phyloP scores from a whole-genome alignment of 306 rosid genomes.

The Myrica gale region DNA sequence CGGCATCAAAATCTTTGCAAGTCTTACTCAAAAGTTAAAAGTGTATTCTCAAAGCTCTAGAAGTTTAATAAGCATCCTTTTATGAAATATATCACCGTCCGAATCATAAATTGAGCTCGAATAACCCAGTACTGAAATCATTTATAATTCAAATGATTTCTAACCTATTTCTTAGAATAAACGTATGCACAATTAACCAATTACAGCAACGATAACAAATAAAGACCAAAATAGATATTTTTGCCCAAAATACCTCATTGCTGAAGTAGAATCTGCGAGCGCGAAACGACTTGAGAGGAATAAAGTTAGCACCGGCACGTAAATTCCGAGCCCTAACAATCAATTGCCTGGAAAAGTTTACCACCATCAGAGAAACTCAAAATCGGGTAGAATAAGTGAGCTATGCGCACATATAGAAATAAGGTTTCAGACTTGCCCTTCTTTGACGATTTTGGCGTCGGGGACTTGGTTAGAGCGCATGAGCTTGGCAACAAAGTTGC shows the following conservation, averaged over 20 bases:
- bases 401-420: background rate
- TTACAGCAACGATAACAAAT: background rate
- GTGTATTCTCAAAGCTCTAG: background rate
- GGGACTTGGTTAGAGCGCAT: slow-evolving; percentile 83
- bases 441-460: slow-evolving; percentile 84
- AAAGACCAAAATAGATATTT: slow-evolving; percentile 1
- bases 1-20: background rate
- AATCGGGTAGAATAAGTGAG: slow-evolving; percentile 1
- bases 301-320: slow-evolving; percentile 78
- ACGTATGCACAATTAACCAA: background rate
- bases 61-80: background rate
- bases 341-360: slow-evolving; percentile 64
- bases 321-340: slow-evolving; percentile 89
- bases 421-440: slow-evolving; percentile 54
- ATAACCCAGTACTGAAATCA: background rate
- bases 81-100: background rate
- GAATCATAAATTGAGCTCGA: slow-evolving; percentile 2
- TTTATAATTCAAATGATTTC: background rate
- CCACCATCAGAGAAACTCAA: slow-evolving; percentile 25
- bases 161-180: background rate
- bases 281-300: slow-evolving; percentile 86
- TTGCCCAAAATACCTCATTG: slow-evolving; percentile 60
- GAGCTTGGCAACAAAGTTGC: slow-evolving; percentile 91
- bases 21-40: background rate
- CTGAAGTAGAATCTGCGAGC: slow-evolving; percentile 72